A percentile compares a stretch with the other conserved stretches of the same genome.
Conservation (phyloP, 768 basidiomycete genomes). For the Daedaleopsis sinensis region DNA sequence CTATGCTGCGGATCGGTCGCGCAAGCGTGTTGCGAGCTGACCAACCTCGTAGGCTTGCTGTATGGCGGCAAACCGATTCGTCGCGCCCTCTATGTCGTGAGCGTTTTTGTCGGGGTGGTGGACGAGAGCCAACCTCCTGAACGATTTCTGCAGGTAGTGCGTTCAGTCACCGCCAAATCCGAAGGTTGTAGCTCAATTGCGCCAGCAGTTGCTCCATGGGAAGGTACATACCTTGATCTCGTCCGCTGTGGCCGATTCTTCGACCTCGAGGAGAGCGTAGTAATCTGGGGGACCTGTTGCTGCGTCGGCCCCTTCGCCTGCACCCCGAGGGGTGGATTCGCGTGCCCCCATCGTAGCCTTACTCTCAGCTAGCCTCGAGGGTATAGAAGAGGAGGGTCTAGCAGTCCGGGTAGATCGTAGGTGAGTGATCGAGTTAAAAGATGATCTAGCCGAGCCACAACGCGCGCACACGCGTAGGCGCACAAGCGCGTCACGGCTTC, state of each 20-base stretch:
- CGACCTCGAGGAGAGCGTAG: constrained; percentile 79
- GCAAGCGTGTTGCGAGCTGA: neutral
- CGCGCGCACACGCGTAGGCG: neutral
- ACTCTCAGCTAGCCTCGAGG: too few relatives aligned
- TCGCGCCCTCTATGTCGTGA: constrained; percentile 82
- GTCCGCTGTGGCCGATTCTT: constrained; percentile 80
- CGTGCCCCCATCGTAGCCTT: constrained; percentile 60
- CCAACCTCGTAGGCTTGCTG: constrained; percentile 96
- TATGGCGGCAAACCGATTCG: constrained; percentile 80
- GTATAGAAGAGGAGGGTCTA: neutral
- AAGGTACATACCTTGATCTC: constrained; percentile 77
- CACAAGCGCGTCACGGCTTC: neutral
- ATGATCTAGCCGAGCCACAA: constrained; percentile 1
- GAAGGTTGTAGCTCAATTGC: neutral
- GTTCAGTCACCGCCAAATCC: neutral
- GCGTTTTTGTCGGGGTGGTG: constrained; percentile 91
- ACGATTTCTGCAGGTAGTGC: constrained; percentile 60
- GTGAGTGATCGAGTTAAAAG: neutral
- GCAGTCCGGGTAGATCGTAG: neutral
- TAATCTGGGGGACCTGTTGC: constrained; percentile 57
- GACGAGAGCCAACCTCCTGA: constrained; percentile 80
- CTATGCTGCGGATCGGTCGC: neutral
- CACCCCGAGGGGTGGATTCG: constrained; percentile 54
- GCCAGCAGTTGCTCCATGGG: neutral
- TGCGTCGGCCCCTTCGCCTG: constrained; percentile 21